phyloP scores from a whole-genome alignment of 257 asterid species.

The Solanum peruvianum region DNA sequence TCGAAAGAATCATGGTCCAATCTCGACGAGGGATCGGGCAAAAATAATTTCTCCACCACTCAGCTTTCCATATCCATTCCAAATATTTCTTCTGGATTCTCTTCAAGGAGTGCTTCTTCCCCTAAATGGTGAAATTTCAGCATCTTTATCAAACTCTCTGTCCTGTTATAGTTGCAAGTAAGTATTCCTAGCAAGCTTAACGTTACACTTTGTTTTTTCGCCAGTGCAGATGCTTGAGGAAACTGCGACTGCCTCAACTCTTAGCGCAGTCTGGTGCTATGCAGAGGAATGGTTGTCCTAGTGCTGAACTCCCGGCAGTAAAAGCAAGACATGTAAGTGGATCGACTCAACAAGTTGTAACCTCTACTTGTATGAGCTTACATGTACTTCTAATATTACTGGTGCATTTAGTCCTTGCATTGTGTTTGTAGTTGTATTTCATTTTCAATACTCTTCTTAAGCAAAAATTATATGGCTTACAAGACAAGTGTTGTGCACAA shows the following conservation, averaged over 20 bases:
- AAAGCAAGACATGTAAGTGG: background rate
- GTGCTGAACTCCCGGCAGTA: background rate
- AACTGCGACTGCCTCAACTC: background rate
- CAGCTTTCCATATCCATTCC: conserved; percentile 86
- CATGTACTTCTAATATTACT: background rate
- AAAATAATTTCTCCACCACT: conserved; percentile 17
- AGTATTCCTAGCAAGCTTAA: background rate
- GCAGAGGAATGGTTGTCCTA: background rate
- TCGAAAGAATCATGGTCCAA: conserved; percentile 74
- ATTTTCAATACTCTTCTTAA: background rate
- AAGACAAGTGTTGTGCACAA: background rate
- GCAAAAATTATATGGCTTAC: background rate
- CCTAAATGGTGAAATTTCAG: conserved; percentile 42
- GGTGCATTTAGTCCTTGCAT: background rate
- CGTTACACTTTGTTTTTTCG: background rate
- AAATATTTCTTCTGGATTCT: conserved; percentile 47
- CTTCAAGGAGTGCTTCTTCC: conserved; percentile 43
- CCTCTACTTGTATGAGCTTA: background rate
- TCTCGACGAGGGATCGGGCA: conserved; percentile 45
- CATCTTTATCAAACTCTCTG: background rate
- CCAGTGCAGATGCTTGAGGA: background rate
- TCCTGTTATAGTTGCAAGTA: background rate
- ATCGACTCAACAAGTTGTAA: background rate
- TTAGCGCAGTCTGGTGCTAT: background rate
- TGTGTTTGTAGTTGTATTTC: background rate